phyloP scores from a whole-genome alignment of 208 protist genomes.

The Entamoeba histolytica region DNA sequence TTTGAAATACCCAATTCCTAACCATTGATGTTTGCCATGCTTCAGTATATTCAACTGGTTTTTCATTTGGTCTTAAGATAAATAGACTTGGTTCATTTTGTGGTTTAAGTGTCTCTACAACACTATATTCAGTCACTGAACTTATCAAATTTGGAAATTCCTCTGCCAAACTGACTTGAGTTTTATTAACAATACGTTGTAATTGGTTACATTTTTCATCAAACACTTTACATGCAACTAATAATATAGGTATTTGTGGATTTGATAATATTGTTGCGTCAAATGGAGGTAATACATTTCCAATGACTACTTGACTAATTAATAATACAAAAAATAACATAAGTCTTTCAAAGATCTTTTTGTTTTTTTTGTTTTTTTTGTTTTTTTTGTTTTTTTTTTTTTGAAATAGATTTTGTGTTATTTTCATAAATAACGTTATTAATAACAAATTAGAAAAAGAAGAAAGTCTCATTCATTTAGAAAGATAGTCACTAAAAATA shows the following conservation, averaged over 20 bases:
- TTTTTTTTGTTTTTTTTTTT: too few relatives aligned
- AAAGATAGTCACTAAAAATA: too few relatives aligned
- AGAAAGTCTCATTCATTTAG: too few relatives aligned
- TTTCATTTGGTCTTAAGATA: neutral
- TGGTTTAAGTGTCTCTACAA: neutral
- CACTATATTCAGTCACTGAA: neutral
- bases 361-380: too few relatives aligned
- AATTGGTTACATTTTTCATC: neutral
- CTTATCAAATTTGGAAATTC: neutral
- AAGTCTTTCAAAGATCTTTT: too few relatives aligned
- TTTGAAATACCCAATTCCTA: neutral
- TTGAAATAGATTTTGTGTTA: too few relatives aligned
- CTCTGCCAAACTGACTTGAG: neutral
- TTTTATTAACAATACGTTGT: neutral
- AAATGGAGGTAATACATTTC: neutral
- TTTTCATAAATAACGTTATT: too few relatives aligned
- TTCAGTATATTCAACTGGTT: neutral
- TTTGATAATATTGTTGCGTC: neutral
- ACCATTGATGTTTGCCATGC: neutral
- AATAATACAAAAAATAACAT: too few relatives aligned
- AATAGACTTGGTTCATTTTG: neutral
- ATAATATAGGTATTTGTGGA: neutral
- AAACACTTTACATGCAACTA: neutral
- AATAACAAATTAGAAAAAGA: too few relatives aligned
- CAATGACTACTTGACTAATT: too few relatives aligned